phyloP scores from a whole-genome alignment of 352 stramenopile genomes.

The Hyaloperonospora brassicae region DNA sequence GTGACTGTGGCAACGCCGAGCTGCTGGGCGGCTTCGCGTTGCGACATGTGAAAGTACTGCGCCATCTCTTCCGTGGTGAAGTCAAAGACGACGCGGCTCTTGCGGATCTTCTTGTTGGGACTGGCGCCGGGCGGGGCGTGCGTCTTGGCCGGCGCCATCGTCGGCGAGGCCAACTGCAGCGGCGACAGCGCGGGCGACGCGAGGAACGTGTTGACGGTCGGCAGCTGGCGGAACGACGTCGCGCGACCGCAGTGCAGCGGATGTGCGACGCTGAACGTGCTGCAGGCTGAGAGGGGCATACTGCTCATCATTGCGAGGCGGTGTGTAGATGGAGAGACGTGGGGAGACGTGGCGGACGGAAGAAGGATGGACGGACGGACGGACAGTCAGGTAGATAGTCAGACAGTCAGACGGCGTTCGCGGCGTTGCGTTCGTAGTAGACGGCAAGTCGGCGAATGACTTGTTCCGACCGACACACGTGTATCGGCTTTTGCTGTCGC shows the following conservation, averaged over 20 bases:
- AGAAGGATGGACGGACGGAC: no score
- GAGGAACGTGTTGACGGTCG: constrained; percentile 7
- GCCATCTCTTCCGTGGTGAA: constrained; percentile 46
- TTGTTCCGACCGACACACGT: constrained; percentile 3
- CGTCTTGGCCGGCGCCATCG: constrained; percentile 7
- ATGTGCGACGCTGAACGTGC: constrained; percentile 17
- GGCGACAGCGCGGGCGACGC: constrained; percentile 3
- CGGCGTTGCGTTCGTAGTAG: background rate
- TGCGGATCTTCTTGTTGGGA: constrained; percentile 28
- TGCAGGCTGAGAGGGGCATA: constrained; percentile 17
- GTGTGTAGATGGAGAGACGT: no score
- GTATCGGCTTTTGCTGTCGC: constrained; percentile 5
- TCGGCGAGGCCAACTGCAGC: constrained; percentile 15
- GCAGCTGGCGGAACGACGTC: constrained; percentile 4
- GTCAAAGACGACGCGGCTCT: constrained; percentile 48
- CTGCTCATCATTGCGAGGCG: constrained; percentile 16
- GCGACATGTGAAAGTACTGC: constrained; percentile 52
- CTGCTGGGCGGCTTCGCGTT: constrained; percentile 42
- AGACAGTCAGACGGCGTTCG: background rate
- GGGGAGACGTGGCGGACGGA: no score
- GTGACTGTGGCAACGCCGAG: constrained; percentile 53
- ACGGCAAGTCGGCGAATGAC: constrained; percentile 24
- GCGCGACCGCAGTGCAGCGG: constrained; percentile 14
- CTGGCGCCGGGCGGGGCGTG: constrained; percentile 11
- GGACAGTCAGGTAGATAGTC: no score